These are phyloP conservation scores for Meredithiella fracta DNA, from an alignment of 2,329 filamentous ascomycete genomes.

Conservation along the genomic window DNA sequence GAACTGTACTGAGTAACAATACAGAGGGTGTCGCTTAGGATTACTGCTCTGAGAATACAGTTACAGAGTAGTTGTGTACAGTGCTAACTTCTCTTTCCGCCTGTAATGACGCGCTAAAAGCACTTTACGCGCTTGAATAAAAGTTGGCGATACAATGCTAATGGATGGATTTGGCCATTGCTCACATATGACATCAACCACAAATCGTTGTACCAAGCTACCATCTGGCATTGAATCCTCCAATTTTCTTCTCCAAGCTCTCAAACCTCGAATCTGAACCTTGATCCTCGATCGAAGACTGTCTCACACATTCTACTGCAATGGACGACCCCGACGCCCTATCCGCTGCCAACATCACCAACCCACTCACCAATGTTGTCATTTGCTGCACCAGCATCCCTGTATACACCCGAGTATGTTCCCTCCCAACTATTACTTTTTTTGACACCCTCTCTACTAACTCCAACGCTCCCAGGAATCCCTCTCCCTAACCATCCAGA, in stretches of 20 bases:
- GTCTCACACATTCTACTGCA: neutral
- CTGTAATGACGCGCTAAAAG: neutral
- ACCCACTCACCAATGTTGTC: constrained; percentile 53
- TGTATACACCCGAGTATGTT: constrained; percentile 57
- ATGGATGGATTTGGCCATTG: neutral
- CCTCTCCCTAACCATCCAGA: constrained; percentile 46
- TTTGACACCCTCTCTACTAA: constrained; percentile 11
- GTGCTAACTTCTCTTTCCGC: neutral
- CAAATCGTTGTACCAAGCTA: no score
- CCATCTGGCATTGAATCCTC: no score
- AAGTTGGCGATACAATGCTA: neutral
- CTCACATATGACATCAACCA: no score
- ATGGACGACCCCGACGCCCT: constrained; percentile 8
- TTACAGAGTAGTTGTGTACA: neutral
- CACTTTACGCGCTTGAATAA: neutral
- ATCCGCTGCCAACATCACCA: constrained; percentile 20
- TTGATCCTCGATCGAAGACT: neutral
- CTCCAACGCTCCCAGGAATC: constrained; percentile 25
- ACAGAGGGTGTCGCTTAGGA: neutral
- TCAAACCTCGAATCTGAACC: neutral
- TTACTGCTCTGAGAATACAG: neutral
- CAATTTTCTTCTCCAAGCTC: no score
- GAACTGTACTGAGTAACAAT: no score
- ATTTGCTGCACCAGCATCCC: constrained; percentile 79
- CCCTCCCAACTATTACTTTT: constrained; percentile 12